Base-by-base conservation (phyloP, 352 stramenopile genomes). In the Blastocystis sp. region DNA sequence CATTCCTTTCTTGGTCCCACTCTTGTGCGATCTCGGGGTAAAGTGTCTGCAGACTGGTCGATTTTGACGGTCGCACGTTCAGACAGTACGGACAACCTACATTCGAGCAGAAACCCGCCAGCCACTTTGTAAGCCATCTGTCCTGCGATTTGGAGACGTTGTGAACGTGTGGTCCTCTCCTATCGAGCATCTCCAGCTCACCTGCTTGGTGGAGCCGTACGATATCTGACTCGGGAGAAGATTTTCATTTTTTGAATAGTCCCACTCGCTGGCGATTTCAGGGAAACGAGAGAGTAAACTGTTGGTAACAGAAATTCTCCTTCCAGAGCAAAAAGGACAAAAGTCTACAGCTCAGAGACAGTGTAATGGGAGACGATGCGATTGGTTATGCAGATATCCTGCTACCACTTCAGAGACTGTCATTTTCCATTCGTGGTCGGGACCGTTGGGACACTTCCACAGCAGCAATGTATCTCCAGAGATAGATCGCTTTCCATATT, bases 351-450 rank as follows among this genome's bases (percentile, higher is more conserved):
- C 24, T 63, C 9, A 64, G 26, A 13, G 11, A 43, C 3, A 20
- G 0, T 18, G 7, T 8, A 11, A 30, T n/a, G 6, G 3, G 16
- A 13, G 37, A 81, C 70, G 8, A 34, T 64, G 47, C 6, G 13
- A 18, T 9, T 24, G 20, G 50, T 65, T 45, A 18, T 47, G 20
- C 7, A 63, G 13, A 45, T 50, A 81, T 11, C 41, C 9, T 11
- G 54, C 2, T 5, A 81, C 39, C 47, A 63, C 50, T 16, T 81
- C 70, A 7, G 11, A 34, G 39, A 81, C 39, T 8, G 13, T 59
- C 70, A 81, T 81, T 37, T 20, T 66, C 70, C 70, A 81, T 39
- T 81, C 70, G 45, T 81, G 70, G 50, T 81, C 70, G 2, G 41
- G 13, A 20, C 43, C 43, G 34, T 81, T 63, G 0, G 70, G 70